These are phyloP conservation scores for Phytopythium helicoides DNA, from an alignment of 352 stramenopile genomes.

Conservation along the genomic window DNA sequence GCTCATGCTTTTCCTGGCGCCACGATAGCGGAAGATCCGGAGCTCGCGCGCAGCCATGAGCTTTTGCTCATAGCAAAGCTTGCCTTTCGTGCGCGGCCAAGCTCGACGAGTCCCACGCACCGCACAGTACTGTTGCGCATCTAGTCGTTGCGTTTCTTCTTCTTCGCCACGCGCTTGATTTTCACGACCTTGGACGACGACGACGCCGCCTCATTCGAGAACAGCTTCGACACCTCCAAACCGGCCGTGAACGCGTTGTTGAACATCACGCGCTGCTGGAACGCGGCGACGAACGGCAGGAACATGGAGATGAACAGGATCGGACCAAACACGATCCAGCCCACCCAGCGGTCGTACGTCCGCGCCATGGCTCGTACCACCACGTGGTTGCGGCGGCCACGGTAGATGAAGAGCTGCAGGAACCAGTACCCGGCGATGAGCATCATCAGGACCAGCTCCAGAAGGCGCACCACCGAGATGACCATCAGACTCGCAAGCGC, in stretches of 20 bases:
- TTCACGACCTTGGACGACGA: conserved; percentile 79
- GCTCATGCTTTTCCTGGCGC: too few relatives aligned
- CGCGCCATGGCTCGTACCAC: conserved; percentile 74
- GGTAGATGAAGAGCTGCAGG: conserved; percentile 77
- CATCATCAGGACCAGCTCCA: conserved; percentile 69
- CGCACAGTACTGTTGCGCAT: conserved; percentile 8
- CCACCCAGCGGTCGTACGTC: conserved; percentile 70
- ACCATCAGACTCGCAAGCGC: conserved; percentile 74
- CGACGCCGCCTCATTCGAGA: conserved; percentile 79
- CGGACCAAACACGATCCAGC: conserved; percentile 87
- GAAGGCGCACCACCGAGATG: conserved; percentile 68
- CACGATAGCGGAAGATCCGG: too few relatives aligned
- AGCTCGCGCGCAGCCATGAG: too few relatives aligned
- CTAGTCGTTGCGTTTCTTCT: conserved; percentile 85
- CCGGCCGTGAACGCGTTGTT: conserved; percentile 89
- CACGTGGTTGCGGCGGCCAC: conserved; percentile 82
- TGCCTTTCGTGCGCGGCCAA: too few relatives aligned
- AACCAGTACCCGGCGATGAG: conserved; percentile 84
- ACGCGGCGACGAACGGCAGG: conserved; percentile 83
- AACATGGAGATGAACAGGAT: conserved; percentile 90
- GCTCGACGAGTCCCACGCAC: too few relatives aligned
- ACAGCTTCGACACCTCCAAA: conserved; percentile 87
- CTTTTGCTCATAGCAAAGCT: too few relatives aligned
- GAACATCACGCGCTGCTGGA: conserved; percentile 90
- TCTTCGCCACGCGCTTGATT: conserved; percentile 86